Conservation (phyloP, 148 eudicot genomes). For the Rheum nobile region DNA sequence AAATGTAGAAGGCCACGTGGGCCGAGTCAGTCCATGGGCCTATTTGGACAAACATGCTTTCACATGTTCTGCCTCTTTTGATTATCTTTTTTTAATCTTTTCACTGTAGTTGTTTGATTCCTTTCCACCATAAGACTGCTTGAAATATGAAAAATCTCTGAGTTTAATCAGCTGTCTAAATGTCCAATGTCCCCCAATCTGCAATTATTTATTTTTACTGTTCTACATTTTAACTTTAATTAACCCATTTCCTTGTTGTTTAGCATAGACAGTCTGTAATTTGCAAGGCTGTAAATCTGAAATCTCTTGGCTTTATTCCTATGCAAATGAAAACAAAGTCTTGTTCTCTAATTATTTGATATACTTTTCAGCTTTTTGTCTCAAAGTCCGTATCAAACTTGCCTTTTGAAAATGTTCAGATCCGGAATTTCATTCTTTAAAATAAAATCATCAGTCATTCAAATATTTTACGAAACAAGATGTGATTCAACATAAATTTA, state of each 20-base stretch:
- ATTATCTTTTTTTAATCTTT: background rate
- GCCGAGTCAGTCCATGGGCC: constrained; percentile 3
- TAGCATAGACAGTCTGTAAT: background rate
- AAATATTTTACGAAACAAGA: too few relatives aligned
- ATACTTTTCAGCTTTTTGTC: background rate
- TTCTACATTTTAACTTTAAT: background rate
- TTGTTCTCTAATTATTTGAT: background rate
- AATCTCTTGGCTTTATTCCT: background rate
- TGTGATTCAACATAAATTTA: too few relatives aligned
- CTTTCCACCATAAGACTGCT: background rate
- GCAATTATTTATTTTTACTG: constrained; percentile 2
- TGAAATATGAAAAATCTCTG: background rate
- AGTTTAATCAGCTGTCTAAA: background rate
- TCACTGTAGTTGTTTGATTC: background rate
- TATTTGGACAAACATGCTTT: constrained; percentile 1
- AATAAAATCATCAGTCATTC: too few relatives aligned
- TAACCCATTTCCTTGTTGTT: background rate
- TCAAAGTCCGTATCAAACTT: background rate
- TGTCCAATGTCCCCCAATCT: background rate
- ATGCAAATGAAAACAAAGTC: background rate
- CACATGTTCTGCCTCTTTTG: constrained; percentile 3
- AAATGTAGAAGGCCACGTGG: constrained; percentile 3
- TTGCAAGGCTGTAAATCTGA: background rate
- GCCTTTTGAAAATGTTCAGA: background rate
- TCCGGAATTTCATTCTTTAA: too few relatives aligned